Evolutionary conservation across 257 asterid genomes (phyloP).

Genomic region (Craterostigma plantagineum): DNA sequence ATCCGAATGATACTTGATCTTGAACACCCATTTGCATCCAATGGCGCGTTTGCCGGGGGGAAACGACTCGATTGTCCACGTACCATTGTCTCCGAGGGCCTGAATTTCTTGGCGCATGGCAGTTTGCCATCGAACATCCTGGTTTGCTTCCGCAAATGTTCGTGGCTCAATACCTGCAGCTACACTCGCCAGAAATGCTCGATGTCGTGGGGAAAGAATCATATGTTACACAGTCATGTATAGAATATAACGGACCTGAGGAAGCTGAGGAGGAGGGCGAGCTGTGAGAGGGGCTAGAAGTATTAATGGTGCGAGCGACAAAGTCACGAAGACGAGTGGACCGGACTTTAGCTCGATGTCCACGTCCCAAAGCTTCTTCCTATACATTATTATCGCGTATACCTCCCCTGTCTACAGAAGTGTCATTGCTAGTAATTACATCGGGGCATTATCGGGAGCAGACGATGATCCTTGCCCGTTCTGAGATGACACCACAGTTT

Average conservation of each 20-base stretch:
- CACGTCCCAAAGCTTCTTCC: too few species aligned
- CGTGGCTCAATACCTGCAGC: background rate
- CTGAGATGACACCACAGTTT: too few species aligned
- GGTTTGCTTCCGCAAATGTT: background rate
- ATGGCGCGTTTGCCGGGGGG: too few species aligned
- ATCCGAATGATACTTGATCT: background rate
- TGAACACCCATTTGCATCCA: too few species aligned
- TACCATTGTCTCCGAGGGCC: background rate
- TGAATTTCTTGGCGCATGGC: background rate
- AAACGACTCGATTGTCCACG: background rate
- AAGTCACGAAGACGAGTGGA: background rate
- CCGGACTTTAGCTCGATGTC: background rate
- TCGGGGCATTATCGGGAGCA: too few species aligned
- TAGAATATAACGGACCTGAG: background rate
- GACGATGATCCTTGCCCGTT: too few species aligned
- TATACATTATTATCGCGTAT: too few species aligned
- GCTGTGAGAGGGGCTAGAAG: background rate
- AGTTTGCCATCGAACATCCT: background rate
- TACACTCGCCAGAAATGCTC: background rate
- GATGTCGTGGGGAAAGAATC: background rate
- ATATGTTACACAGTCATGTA: background rate
- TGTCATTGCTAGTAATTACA: too few species aligned
- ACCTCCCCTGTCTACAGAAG: too few species aligned
- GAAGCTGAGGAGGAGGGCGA: conserved; percentile 2
- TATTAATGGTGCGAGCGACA: background rate